Evolutionary conservation across 768 basidiomycete species (phyloP), one percentile per base, ranked within the genome.

Genomic region (Auricularia auricula-judae): DNA sequence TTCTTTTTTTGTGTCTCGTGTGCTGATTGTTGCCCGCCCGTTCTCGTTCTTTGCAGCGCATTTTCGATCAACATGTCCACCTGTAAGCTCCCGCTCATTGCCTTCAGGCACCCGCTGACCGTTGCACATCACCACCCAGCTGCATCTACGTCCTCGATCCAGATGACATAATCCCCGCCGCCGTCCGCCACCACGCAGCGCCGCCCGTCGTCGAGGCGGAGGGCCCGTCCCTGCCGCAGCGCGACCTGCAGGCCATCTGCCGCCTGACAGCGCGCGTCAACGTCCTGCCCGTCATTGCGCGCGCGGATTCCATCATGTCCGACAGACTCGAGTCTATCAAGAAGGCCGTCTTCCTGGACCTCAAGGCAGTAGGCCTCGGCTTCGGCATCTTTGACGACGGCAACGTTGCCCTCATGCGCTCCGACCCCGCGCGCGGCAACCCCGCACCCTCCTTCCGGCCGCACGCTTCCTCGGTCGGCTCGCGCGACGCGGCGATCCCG

Each of bases 91-190:
- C 34, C 14, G 35, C 62, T 35, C 34, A 14, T 23, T 54, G 18
- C 35, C 62, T 53, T 61, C 21, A 36, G 42, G 39, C 62, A 59
- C 61, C 66, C 65, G 44, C 65, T 54, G 63, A 51, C 62, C 53
- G 23, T 33, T n/a, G 35, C 64, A 58, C 44, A 39, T 61, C 65
- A 61, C 62, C 62, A 51, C 34, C 21, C 34, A 91, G 90, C 66
- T 92, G 90, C 71, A 85, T 93, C 65, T 93, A 93, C 77, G 89
- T 93, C 76, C 78, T 93, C 76, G 88, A 92, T 81, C 91, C 91
- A 63, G 88, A 89, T 78, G 73, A 80, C 73, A 89, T 92, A 69
- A 80, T 89, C 65, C 88, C 88, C 64, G 29, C 87, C 86, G 39
- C 80, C 84, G 64, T 83, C 85, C 54, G 79, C 87, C 67, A 82